A percentile compares a stretch with the other conserved stretches of the same genome.
Conservation (phyloP, 140 eudicot species). For the Anethum foeniculum region DNA sequence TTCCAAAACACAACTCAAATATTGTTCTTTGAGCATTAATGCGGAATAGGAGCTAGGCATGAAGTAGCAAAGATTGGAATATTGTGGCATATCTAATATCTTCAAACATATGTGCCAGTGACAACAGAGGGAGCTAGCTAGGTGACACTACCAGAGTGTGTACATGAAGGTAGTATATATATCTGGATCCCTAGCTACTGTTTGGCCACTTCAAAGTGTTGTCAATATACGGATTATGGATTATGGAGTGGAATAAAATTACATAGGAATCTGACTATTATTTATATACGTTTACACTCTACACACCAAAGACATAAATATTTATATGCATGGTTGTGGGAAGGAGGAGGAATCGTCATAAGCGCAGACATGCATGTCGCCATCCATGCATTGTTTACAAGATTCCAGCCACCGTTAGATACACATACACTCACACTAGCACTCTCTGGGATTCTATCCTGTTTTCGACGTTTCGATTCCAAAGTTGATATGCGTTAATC, state of each 20-base stretch:
- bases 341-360: neutral
- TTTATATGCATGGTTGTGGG: neutral
- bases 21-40: neutral
- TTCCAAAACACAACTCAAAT: neutral
- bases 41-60: neutral
- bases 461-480: neutral
- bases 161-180: neutral
- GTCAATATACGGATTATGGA: neutral
- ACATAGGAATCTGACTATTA: neutral
- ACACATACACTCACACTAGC: neutral
- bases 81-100: neutral
- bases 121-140: neutral
- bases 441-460: neutral
- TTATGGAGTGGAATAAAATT: neutral
- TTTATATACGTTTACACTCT: neutral
- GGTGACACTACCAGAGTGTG: no score
- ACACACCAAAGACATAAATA: neutral
- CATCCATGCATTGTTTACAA: neutral
- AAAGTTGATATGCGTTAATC: neutral
- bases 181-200: neutral
- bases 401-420: neutral
- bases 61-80: neutral
- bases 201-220: slow-evolving; percentile 4
- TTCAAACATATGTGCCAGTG: neutral
- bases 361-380: slow-evolving; percentile 3